A percentile compares a stretch with the other conserved stretches of the same genome.
Evolutionary conservation across 2,329 filamentous ascomycete species (phyloP).

Genomic region (Neofusicoccum cordaticola): DNA sequence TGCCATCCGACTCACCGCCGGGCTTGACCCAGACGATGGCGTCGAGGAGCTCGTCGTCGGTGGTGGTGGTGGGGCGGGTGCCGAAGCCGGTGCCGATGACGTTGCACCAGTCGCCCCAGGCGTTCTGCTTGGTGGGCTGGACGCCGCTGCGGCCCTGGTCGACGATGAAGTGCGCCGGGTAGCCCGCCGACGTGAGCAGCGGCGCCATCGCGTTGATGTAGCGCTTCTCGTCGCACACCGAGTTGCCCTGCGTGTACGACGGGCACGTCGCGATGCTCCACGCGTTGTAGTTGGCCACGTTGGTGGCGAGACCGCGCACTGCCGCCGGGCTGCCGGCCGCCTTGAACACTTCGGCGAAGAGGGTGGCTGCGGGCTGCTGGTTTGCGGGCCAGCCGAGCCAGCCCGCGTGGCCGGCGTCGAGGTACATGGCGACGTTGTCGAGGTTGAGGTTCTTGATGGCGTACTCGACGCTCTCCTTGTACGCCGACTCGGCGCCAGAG

Average conservation of each 20-base stretch:
- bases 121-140: constrained; percentile 54
- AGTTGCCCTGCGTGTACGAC: constrained; percentile 44
- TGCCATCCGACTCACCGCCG: constrained; percentile 55
- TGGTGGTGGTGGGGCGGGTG: constrained; percentile 60
- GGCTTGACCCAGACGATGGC: constrained; percentile 72
- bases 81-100: constrained; percentile 63
- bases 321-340: constrained; percentile 46
- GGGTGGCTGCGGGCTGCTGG: constrained; percentile 49
- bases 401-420: constrained; percentile 63
- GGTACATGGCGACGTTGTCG: constrained; percentile 61
- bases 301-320: constrained; percentile 55
- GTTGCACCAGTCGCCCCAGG: constrained; percentile 69
- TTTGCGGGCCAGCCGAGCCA: constrained; percentile 65
- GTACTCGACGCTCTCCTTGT: constrained; percentile 56
- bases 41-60: constrained; percentile 58
- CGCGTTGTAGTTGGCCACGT: constrained; percentile 60
- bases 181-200: constrained; percentile 46
- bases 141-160: constrained; percentile 59
- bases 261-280: constrained; percentile 47
- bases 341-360: constrained; percentile 49
- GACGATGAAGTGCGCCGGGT: constrained; percentile 55
- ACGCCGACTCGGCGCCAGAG: constrained; percentile 52
- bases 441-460: constrained; percentile 57
- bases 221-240: constrained; percentile 53
- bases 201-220: constrained; percentile 54